phyloP scores from a whole-genome alignment of 805 yeast species.

The Yarrowia porcina region DNA sequence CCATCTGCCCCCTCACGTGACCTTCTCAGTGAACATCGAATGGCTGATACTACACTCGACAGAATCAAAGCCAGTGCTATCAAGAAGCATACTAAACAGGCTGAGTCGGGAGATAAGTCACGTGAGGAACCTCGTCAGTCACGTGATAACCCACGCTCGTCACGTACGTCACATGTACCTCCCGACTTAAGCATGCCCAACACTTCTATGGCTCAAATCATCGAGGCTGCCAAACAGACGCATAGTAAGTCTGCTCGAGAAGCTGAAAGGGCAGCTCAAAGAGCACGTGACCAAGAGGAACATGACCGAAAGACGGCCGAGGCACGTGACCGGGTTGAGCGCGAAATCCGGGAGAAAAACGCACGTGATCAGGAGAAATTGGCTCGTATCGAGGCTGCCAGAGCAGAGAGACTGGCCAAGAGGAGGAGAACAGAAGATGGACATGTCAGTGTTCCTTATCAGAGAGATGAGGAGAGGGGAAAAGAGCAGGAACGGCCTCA shows the following conservation, averaged over 20 bases:
- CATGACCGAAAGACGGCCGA: not conserved
- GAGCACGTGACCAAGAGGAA: not conserved
- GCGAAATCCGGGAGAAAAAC: not conserved
- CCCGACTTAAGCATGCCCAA: not conserved
- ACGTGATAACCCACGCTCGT: not conserved
- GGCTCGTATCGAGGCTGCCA: not conserved
- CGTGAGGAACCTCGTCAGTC: not conserved
- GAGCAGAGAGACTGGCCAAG: slow-evolving; percentile 1
- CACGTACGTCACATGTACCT: not conserved
- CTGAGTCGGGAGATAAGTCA: not conserved
- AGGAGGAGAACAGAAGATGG: not conserved
- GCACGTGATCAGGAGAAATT: slow-evolving; percentile 4
- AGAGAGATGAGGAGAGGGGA: not conserved
- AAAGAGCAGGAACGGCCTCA: not conserved
- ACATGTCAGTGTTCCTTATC: not conserved
- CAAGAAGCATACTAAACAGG: not conserved
- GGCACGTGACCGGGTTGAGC: slow-evolving; percentile 10
- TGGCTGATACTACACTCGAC: not conserved
- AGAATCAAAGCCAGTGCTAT: not conserved
- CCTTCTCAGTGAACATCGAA: not conserved
- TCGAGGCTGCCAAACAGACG: not conserved
- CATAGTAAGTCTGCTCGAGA: not conserved
- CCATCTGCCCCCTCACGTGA: not conserved
- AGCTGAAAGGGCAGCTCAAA: not conserved
- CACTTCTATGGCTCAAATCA: slow-evolving; percentile 1